These are phyloP conservation scores for Agrostemma githago DNA, from an alignment of 148 eudicot genomes.

Conservation along the genomic window DNA sequence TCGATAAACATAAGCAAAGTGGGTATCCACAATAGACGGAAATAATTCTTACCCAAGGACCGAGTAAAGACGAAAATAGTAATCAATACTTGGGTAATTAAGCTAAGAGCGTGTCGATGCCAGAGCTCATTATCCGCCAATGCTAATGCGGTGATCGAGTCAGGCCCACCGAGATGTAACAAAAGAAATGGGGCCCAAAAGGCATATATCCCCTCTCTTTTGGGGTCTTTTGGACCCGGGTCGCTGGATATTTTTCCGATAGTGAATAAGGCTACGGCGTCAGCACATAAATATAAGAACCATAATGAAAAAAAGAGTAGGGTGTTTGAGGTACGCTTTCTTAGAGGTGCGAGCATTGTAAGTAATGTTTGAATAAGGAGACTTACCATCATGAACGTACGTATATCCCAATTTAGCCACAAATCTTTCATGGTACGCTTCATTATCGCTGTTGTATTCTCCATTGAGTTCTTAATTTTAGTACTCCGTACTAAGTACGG, in stretches of 20 bases:
- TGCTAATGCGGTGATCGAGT: constrained; percentile 17
- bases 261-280: constrained; percentile 4
- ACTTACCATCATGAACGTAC: neutral
- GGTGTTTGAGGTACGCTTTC: neutral
- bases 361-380: constrained; percentile 16
- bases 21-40: neutral
- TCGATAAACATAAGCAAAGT: constrained; percentile 14
- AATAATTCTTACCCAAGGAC: neutral
- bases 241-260: constrained; percentile 8
- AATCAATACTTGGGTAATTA: neutral
- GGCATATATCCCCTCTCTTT: neutral
- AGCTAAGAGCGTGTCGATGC: constrained; percentile 14
- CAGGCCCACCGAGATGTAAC: constrained; percentile 20
- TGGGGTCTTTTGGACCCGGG: neutral
- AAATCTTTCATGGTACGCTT: neutral
- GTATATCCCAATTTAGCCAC: constrained; percentile 18
- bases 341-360: constrained; percentile 15
- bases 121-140: constrained; percentile 16
- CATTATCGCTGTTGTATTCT: neutral
- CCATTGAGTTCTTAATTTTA: neutral
- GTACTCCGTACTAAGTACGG: neutral
- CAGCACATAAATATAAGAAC: constrained; percentile 12
- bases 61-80: constrained; percentile 1
- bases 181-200: constrained; percentile 10
- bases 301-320: neutral